Conservation (phyloP, 2,329 filamentous ascomycete species). For the Cytospora piceae region DNA sequence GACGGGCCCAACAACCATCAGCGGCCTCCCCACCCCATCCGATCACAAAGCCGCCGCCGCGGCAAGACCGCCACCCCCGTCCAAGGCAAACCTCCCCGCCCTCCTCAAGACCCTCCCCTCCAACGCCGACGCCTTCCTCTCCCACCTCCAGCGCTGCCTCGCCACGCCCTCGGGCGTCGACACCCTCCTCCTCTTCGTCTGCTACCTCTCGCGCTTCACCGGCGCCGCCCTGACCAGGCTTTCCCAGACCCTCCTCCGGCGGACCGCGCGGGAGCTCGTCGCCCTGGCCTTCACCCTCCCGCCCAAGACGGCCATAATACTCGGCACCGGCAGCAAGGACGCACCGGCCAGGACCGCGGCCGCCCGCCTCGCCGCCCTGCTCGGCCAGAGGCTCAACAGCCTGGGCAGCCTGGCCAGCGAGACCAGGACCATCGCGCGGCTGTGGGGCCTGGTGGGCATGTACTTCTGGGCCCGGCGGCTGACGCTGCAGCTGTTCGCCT, state of each 20-base stretch:
- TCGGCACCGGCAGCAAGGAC: conserved; percentile 32
- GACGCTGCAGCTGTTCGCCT: conserved; percentile 42
- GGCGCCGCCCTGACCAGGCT: conserved; percentile 55
- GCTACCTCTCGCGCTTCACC: conserved; percentile 66
- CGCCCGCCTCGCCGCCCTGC: conserved; percentile 53
- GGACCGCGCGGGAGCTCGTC: conserved; percentile 55
- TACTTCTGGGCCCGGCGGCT: conserved; percentile 67
- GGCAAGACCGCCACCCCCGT: neutral
- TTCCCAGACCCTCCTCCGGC: conserved; percentile 60
- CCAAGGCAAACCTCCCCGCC: conserved; percentile 25
- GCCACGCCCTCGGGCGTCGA: conserved; percentile 72
- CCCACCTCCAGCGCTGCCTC: conserved; percentile 64
- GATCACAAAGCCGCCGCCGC: conserved; percentile 35
- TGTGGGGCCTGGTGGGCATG: conserved; percentile 78
- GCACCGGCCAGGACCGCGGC: conserved; percentile 36
- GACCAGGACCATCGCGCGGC: conserved; percentile 70
- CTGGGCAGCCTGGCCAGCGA: conserved; percentile 71
- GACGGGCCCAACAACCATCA: conserved; percentile 33
- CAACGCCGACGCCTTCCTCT: conserved; percentile 56
- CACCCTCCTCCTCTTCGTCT: conserved; percentile 67
- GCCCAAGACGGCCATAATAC: conserved; percentile 51
- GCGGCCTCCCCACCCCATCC: conserved; percentile 40
- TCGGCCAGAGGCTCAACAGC: conserved; percentile 58
- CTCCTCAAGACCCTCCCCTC: conserved; percentile 44
- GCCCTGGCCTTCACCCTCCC: conserved; percentile 57